Evolutionary conservation across 2,329 filamentous ascomycete species (phyloP), one percentile per base, ranked within the genome.

Genomic region (Microdochium bolleyi): DNA sequence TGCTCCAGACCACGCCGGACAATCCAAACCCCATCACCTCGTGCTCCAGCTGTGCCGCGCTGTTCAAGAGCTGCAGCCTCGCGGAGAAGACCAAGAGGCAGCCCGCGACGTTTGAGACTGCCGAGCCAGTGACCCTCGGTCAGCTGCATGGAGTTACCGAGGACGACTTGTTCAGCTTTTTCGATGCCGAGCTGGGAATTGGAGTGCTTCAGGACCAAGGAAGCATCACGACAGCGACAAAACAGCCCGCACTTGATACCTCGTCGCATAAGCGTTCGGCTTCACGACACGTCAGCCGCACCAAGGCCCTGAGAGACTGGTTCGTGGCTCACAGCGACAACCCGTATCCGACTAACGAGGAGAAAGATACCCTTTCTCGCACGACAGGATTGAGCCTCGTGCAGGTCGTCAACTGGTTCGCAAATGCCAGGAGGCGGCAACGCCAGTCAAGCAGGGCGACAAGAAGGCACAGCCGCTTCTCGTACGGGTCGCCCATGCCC

Each of bases 61-160:
- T 78, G 2, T 78, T 75, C 53, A 66, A 75, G 1, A 72, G 76
- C 54, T 79, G 76, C 58, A 78, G 76, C 50, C 63, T 78, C 4
- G 70, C 75, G 1, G 70, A 67, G 13, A 65, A 69, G 19, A 65
- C 65, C 37, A 79, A 79, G 56, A 69, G 75, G 9, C 64, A 69
- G 2, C 67, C 73, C 0, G 73, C 69, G 0, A 61, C 65, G 2
- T 79, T 77, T 56, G 76, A 78, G 60, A 77, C 74, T 0, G 58
- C 67, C 0, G 60, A 67, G 10, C 76, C 75, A 0, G 75, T 77
- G 10, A 68, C 27, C 11, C 5, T 77, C 24, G 74, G 74, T 2
- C 72, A 74, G 51, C 66, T 78, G 0, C 75, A 79, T 44, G 76
- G 76, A 1, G 67, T 78, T 3, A 68, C 65, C 19, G 76, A 78